phyloP scores from a whole-genome alignment of 345 rosid genomes.

The Camelina hispida region DNA sequence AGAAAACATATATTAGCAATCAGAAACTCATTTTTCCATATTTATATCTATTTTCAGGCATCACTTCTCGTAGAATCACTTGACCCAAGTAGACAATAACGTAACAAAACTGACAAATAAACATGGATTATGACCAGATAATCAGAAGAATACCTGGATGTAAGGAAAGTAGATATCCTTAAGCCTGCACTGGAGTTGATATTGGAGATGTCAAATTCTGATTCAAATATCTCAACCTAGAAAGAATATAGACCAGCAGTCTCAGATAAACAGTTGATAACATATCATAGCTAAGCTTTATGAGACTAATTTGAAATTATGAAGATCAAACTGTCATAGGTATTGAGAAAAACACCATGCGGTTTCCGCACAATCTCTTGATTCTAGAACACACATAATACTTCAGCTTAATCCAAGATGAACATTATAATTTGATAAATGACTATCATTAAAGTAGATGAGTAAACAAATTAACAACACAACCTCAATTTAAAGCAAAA shows the following conservation, averaged over 20 bases:
- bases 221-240: constrained; percentile 69
- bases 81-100: constrained; percentile 3
- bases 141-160: constrained; percentile 59
- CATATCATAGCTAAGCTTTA: constrained; percentile 14
- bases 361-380: not conserved
- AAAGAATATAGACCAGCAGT: constrained; percentile 27
- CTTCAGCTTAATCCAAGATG: constrained; percentile 1
- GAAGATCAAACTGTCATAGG: not conserved
- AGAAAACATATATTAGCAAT: constrained; percentile 7
- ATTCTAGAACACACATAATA: not conserved
- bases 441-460: not conserved
- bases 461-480: not conserved
- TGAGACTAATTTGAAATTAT: not conserved
- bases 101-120: not conserved
- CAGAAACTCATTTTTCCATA: not conserved
- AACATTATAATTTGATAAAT: not conserved
- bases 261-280: constrained; percentile 15
- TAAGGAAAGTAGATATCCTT: constrained; percentile 90
- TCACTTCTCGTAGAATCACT: constrained; percentile 12
- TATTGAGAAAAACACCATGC: constrained; percentile 3
- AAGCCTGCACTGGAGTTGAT: constrained; percentile 65
- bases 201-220: constrained; percentile 47
- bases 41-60: not conserved
- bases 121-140: not conserved
- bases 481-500: not conserved